Evolutionary conservation across 2,329 filamentous ascomycete genomes (phyloP).

Genomic region (Colletotrichum lentis): DNA sequence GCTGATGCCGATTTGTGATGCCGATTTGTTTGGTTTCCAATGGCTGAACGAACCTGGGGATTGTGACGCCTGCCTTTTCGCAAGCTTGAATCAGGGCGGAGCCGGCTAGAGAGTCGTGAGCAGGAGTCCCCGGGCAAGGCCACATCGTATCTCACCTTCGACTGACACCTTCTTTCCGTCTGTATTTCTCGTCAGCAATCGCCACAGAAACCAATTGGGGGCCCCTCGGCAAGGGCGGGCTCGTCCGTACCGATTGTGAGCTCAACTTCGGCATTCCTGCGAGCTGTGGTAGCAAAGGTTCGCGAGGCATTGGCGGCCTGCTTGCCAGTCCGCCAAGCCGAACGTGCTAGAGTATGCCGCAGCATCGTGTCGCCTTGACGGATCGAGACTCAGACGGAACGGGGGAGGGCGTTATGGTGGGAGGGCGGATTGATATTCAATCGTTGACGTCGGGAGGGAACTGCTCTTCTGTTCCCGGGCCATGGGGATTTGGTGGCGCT

Average conservation of each 20-base stretch:
- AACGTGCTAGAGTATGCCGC: conserved; percentile 72
- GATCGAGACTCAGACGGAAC: conserved; percentile 53
- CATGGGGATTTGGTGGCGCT: conserved; percentile 49
- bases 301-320: conserved; percentile 70
- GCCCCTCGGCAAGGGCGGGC: conserved; percentile 22
- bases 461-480: conserved; percentile 48
- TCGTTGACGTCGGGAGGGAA: conserved; percentile 52
- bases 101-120: conserved; percentile 70
- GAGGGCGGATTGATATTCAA: conserved; percentile 50
- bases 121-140: conserved; percentile 31
- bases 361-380: conserved; percentile 72
- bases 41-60: conserved; percentile 73
- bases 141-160: conserved; percentile 70
- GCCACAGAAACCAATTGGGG: conserved; percentile 45
- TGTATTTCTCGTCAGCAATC: conserved; percentile 53
- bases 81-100: conserved; percentile 98
- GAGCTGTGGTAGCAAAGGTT: conserved; percentile 81
- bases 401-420: conserved; percentile 40
- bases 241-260: conserved; percentile 81
- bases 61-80: conserved; percentile 91
- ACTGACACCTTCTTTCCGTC: conserved; percentile 99
- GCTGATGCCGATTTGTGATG: conserved; percentile 34
- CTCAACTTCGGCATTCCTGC: conserved; percentile 90
- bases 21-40: conserved; percentile 17
- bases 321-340: conserved; percentile 71